phyloP scores from a whole-genome alignment of 2,329 filamentous ascomycete genomes.

The Apiospora phragmitis region DNA sequence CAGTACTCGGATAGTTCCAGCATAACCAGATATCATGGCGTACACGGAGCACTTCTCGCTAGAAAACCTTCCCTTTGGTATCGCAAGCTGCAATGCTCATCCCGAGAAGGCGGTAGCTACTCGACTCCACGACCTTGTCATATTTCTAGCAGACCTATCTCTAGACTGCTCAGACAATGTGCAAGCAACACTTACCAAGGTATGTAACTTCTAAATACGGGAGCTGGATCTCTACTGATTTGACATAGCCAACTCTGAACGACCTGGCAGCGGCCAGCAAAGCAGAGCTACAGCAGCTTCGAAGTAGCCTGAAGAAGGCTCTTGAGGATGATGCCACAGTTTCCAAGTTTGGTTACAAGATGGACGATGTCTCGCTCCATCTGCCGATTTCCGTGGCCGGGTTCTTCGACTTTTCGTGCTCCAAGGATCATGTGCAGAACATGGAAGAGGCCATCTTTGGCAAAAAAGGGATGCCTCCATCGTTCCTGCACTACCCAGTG shows the following conservation, averaged over 20 bases:
- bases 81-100: slow-evolving; percentile 44
- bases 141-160: slow-evolving; percentile 50
- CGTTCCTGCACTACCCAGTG: slow-evolving; percentile 22
- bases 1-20: not conserved
- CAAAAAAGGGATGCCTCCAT: slow-evolving; percentile 19
- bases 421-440: slow-evolving; percentile 53
- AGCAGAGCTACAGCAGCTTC: slow-evolving; percentile 20
- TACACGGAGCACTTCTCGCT: slow-evolving; percentile 48
- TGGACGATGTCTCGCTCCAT: slow-evolving; percentile 47
- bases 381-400: slow-evolving; percentile 56
- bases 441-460: slow-evolving; percentile 34
- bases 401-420: slow-evolving; percentile 60
- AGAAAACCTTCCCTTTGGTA: slow-evolving; percentile 54
- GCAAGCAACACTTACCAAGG: slow-evolving; percentile 19
- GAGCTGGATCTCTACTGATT: not conserved
- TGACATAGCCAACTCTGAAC: slow-evolving; percentile 22
- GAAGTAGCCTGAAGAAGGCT: slow-evolving; percentile 18
- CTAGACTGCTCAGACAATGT: slow-evolving; percentile 14
- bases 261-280: slow-evolving; percentile 19
- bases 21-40: slow-evolving; percentile 3
- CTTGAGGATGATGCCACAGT: slow-evolving; percentile 20
- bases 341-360: slow-evolving; percentile 25
- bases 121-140: slow-evolving; percentile 48
- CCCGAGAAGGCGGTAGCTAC: slow-evolving; percentile 46
- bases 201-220: slow-evolving; percentile 9